phyloP scores from a whole-genome alignment of 805 yeast species.

The Candida dajiaensis region DNA sequence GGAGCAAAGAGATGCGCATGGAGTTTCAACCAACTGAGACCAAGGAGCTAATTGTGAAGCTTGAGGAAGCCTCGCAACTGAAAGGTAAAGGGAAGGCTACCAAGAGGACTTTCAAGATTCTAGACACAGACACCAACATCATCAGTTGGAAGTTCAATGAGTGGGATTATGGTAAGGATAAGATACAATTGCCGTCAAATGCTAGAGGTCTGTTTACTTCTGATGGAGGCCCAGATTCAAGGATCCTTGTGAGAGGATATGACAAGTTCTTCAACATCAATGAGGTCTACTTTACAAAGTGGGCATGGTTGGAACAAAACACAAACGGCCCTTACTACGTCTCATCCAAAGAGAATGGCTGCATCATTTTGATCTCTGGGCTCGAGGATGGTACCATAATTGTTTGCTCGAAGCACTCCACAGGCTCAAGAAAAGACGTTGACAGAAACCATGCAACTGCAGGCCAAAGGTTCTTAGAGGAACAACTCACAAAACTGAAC shows the following conservation, averaged over 20 bases:
- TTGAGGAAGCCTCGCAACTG: slow-evolving; percentile 11
- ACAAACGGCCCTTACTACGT: slow-evolving; percentile 76
- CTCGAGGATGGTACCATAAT: slow-evolving; percentile 67
- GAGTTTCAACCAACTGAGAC: slow-evolving; percentile 8
- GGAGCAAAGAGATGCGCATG: slow-evolving; percentile 5
- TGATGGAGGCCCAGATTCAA: slow-evolving; percentile 25
- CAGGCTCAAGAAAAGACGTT: slow-evolving; percentile 57
- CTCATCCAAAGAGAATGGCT: slow-evolving; percentile 89
- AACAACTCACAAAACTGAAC: slow-evolving; percentile 42
- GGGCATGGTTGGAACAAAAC: slow-evolving; percentile 35
- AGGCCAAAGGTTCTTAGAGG: slow-evolving; percentile 54
- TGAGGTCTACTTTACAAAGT: slow-evolving; percentile 53
- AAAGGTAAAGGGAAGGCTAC: slow-evolving; percentile 27
- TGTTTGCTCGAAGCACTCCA: slow-evolving; percentile 88
- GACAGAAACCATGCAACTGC: slow-evolving; percentile 67
- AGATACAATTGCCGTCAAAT: slow-evolving; percentile 53
- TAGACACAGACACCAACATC: slow-evolving; percentile 22
- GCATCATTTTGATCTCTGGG: slow-evolving; percentile 81
- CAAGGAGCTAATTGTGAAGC: slow-evolving; percentile 6
- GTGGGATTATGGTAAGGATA: slow-evolving; percentile 69
- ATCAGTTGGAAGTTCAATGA: slow-evolving; percentile 81
- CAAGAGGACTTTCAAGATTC: slow-evolving; percentile 24
- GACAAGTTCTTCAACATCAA: slow-evolving; percentile 86
- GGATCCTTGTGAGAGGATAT: slow-evolving; percentile 78
- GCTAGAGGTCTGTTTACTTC: slow-evolving; percentile 81